phyloP scores from a whole-genome alignment of 164 flowering plant species.

The Cinnamomum micranthum region DNA sequence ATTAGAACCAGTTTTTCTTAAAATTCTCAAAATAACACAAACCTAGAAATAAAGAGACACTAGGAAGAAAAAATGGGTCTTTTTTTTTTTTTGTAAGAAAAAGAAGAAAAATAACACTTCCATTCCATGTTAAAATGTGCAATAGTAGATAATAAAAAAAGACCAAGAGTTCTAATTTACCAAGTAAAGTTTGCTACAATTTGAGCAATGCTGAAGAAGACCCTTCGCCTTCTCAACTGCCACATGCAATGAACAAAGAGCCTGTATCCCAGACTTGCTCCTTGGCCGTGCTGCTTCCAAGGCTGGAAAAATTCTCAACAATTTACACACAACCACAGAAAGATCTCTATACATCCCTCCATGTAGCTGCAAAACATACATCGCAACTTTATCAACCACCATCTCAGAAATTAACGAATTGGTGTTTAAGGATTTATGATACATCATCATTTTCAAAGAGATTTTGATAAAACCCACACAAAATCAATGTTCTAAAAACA shows the following conservation, averaged over 20 bases:
- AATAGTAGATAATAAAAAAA: neutral
- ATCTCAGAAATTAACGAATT: neutral
- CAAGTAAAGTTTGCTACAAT: constrained; percentile 92
- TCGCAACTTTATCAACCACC: neutral
- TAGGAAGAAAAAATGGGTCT: neutral
- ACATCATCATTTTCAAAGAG: neutral
- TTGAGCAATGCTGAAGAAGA: constrained; percentile 85
- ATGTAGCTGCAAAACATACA: constrained; percentile 62
- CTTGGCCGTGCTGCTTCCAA: constrained; percentile 90
- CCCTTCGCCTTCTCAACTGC: constrained; percentile 88
- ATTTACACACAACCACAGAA: constrained; percentile 63
- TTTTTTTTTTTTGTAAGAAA: no score
- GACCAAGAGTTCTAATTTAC: constrained; percentile 29
- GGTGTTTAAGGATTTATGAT: neutral
- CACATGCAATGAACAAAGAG: constrained; percentile 84
- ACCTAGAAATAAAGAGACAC: neutral
- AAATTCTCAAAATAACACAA: neutral
- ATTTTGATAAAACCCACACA: neutral
- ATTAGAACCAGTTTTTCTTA: neutral
- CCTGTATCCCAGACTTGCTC: constrained; percentile 94
- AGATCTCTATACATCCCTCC: constrained; percentile 80
- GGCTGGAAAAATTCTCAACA: constrained; percentile 71
- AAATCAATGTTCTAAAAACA: no score
- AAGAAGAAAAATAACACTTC: no score
- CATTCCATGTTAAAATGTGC: neutral